phyloP scores from a whole-genome alignment of 257 asterid genomes.

The Solanum chiquidenum region DNA sequence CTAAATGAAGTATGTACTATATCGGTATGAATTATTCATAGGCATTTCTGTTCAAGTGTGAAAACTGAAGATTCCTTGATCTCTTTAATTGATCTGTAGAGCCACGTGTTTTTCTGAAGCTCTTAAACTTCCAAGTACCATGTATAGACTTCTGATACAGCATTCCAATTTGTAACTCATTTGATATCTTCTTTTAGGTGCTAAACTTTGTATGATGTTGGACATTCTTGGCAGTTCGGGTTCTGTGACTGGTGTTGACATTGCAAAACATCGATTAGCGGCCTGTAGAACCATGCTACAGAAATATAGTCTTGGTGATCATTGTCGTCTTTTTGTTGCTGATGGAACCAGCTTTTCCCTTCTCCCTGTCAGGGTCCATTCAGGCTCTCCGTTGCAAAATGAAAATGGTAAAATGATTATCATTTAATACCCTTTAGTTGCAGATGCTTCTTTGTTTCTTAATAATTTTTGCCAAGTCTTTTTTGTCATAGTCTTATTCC shows the following conservation, averaged over 20 bases:
- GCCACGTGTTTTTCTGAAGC: neutral
- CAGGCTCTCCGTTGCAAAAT: slow-evolving; percentile 32
- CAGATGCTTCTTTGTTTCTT: neutral
- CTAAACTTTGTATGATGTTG: slow-evolving; percentile 84
- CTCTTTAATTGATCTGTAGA: neutral
- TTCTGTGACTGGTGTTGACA: slow-evolving; percentile 83
- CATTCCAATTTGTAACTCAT: neutral
- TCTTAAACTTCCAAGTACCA: neutral
- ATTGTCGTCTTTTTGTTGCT: slow-evolving; percentile 85
- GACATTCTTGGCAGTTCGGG: slow-evolving; percentile 82
- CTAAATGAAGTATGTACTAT: neutral
- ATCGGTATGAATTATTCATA: neutral
- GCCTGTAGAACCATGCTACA: slow-evolving; percentile 84
- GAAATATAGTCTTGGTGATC: slow-evolving; percentile 69
- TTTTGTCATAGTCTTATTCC: neutral
- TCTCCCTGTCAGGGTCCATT: slow-evolving; percentile 35
- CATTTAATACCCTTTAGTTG: neutral
- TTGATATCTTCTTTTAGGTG: slow-evolving; percentile 46
- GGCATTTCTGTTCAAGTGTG: neutral
- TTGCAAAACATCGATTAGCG: slow-evolving; percentile 84
- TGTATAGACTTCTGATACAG: neutral
- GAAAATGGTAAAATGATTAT: slow-evolving; percentile 4
- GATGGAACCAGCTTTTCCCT: slow-evolving; percentile 85
- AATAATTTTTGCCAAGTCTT: neutral
- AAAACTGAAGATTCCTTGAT: neutral